phyloP scores from a whole-genome alignment of 306 rosid species.

The Cucumis cinereus region DNA sequence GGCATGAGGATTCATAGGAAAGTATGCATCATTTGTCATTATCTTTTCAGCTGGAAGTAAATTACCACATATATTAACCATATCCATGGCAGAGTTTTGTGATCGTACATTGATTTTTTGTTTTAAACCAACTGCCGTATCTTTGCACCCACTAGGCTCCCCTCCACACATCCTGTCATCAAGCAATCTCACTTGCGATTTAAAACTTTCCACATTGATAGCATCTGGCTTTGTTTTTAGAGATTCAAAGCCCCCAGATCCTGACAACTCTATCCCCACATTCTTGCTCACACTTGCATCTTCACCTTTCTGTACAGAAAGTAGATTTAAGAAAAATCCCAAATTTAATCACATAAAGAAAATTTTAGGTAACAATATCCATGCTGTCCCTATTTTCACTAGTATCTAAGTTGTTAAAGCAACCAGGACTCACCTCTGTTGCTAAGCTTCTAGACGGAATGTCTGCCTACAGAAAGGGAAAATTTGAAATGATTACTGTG shows the following conservation, averaged over 20 bases:
- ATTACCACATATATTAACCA: constrained; percentile 10
- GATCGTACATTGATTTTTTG: constrained; percentile 16
- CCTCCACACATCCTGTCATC: constrained; percentile 29
- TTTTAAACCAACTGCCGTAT: constrained; percentile 20
- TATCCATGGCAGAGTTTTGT: constrained; percentile 17
- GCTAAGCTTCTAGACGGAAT: constrained; percentile 21
- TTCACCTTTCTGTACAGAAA: constrained; percentile 31
- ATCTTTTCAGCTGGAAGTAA: constrained; percentile 27
- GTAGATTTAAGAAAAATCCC: constrained; percentile 20
- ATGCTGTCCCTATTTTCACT: constrained; percentile 26
- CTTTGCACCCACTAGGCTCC: constrained; percentile 41
- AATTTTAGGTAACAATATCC: constrained; percentile 25
- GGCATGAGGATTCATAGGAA: constrained; percentile 32
- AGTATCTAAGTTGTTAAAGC: constrained; percentile 28
- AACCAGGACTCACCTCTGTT: constrained; percentile 31
- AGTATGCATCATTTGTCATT: constrained; percentile 28
- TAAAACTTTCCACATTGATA: constrained; percentile 30
- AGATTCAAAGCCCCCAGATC: constrained; percentile 20
- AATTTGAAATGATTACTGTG: not conserved
- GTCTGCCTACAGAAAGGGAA: constrained; percentile 28
- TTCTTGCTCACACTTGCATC: constrained; percentile 38
- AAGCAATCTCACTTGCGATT: constrained; percentile 21
- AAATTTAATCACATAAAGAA: constrained; percentile 31
- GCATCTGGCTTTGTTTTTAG: constrained; percentile 32
- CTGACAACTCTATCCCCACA: constrained; percentile 34